Evolutionary conservation across 371 early-diverging fungal species (phyloP).

Genomic region (Lichtheimia ramosa): DNA sequence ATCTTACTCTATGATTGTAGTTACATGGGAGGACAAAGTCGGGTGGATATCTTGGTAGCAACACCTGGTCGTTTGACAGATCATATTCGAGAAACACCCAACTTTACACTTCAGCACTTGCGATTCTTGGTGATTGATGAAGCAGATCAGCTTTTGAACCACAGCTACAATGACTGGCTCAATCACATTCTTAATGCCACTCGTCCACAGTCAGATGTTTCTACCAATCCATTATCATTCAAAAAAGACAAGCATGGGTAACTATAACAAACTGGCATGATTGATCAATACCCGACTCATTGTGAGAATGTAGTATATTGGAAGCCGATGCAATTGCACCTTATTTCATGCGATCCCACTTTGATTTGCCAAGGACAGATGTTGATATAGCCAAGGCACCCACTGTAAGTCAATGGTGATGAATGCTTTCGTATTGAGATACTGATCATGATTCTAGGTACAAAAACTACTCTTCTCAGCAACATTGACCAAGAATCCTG

Average conservation of each 20-base stretch:
- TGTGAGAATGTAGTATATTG: slow-evolving; percentile 29
- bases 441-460: slow-evolving; percentile 29
- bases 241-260: slow-evolving; percentile 30
- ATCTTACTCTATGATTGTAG: slow-evolving; percentile 11
- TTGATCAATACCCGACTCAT: neutral
- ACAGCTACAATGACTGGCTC: slow-evolving; percentile 94
- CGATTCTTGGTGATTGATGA: slow-evolving; percentile 93
- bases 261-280: neutral
- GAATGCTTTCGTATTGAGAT: too few species aligned
- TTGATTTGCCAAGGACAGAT: slow-evolving; percentile 49
- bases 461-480: slow-evolving; percentile 94
- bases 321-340: slow-evolving; percentile 61
- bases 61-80: slow-evolving; percentile 97
- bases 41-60: slow-evolving; percentile 90
- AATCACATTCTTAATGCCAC: slow-evolving; percentile 77
- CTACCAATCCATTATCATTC: slow-evolving; percentile 16
- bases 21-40: slow-evolving; percentile 59
- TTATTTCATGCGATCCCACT: slow-evolving; percentile 44
- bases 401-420: slow-evolving; percentile 33
- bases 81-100: slow-evolving; percentile 80
- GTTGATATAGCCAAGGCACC: slow-evolving; percentile 56
- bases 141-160: slow-evolving; percentile 93
- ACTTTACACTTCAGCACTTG: slow-evolving; percentile 89
- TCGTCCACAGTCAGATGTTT: slow-evolving; percentile 35
- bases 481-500: slow-evolving; percentile 91